Evolutionary conservation across 1,284 basidiomycete species (phyloP).

Genomic region (Sutorius eximius): DNA sequence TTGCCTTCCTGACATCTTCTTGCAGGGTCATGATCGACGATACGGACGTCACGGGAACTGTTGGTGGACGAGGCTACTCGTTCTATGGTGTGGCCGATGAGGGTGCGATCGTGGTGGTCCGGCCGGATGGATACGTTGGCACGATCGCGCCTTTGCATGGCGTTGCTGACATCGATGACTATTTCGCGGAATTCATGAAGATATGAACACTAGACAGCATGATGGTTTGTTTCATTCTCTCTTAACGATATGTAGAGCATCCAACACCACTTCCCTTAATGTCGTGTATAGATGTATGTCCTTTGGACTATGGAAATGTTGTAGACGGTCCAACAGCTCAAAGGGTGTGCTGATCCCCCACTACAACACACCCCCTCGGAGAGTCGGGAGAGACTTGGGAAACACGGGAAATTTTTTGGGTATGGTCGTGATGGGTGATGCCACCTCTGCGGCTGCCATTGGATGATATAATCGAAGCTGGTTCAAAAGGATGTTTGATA

Average conservation of each 20-base stretch:
- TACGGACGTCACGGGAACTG: constrained; percentile 34
- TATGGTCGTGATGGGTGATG: no score
- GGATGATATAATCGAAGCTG: no score
- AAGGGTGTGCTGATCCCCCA: neutral
- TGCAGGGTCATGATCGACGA: constrained; percentile 53
- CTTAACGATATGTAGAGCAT: neutral
- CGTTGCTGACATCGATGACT: constrained; percentile 45
- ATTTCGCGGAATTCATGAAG: constrained; percentile 48
- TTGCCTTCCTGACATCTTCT: constrained; percentile 2
- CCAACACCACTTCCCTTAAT: neutral
- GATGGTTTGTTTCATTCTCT: neutral
- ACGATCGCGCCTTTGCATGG: constrained; percentile 52
- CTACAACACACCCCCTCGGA: neutral
- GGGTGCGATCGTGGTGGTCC: constrained; percentile 65
- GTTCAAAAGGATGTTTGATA: no score
- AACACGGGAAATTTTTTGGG: no score
- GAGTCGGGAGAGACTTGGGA: no score
- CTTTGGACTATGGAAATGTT: neutral
- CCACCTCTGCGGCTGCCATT: no score
- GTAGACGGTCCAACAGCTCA: neutral
- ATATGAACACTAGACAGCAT: neutral
- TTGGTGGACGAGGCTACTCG: constrained; percentile 48
- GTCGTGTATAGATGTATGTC: neutral
- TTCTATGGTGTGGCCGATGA: constrained; percentile 56
- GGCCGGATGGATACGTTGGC: constrained; percentile 77